Percentiles rank a stretch among this genome's conserved stretches.
Evolutionary conservation across 768 basidiomycete genomes (phyloP).

Genomic region (Calocybe gangraenosa): DNA sequence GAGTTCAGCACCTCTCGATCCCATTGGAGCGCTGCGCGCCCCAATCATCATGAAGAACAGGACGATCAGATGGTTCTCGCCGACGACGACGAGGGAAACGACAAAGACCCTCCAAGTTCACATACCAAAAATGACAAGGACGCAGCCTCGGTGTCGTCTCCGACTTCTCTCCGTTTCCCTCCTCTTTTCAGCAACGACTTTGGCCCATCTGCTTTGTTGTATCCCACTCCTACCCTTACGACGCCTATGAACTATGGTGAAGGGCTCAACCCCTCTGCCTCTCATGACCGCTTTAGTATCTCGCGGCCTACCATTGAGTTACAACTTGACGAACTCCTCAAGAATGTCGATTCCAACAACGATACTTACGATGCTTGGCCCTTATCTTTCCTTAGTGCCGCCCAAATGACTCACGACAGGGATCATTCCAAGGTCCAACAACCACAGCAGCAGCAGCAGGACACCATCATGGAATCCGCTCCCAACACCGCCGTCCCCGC

Average conservation of each 20-base stretch:
- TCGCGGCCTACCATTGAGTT: conserved; percentile 80
- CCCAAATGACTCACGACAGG: conserved; percentile 3
- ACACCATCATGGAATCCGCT: conserved; percentile 26
- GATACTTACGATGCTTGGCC: conserved; percentile 19
- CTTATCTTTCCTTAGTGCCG: conserved; percentile 9
- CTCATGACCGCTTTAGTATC: conserved; percentile 56
- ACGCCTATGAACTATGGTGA: conserved; percentile 76
- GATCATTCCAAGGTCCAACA: too few relatives aligned
- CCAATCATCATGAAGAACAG: conserved; percentile 20
- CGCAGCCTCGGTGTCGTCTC: conserved; percentile 10
- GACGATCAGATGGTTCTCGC: conserved; percentile 12
- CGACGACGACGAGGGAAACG: conserved; percentile 25
- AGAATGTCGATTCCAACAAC: conserved; percentile 34
- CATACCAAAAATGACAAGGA: conserved; percentile 23
- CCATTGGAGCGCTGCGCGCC: conserved; percentile 26
- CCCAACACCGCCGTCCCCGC: conserved; percentile 8
- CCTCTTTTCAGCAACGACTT: conserved; percentile 72
- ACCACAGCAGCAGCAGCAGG: conserved; percentile 24
- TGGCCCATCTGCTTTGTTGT: conserved; percentile 72
- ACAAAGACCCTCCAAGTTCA: conserved; percentile 30
- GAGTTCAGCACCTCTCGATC: conserved; percentile 52
- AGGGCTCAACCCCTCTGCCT: conserved; percentile 47
- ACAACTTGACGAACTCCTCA: conserved; percentile 78
- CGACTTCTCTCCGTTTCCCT: conserved; percentile 60
- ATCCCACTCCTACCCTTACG: conserved; percentile 62